Percentiles rank a stretch among this genome's conserved stretches.
These are phyloP conservation scores for Mariannaea elegans DNA, from an alignment of 2,329 filamentous ascomycete species.

Conservation along the genomic window DNA sequence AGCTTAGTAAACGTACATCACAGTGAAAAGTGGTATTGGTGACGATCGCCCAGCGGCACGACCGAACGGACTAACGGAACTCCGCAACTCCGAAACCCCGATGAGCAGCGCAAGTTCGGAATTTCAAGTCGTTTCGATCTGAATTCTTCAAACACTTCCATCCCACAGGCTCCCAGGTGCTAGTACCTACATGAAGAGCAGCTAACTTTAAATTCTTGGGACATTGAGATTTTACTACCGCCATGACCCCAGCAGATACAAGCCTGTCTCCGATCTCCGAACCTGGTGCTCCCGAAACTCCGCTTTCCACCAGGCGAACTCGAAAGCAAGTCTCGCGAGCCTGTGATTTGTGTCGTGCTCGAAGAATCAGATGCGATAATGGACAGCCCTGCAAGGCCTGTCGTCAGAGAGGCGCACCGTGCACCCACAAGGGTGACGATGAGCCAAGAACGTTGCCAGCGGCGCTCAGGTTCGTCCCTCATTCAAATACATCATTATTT, in stretches of 20 bases:
- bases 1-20: too few species aligned
- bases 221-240: background rate
- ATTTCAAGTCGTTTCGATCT: too few species aligned
- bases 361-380: conserved; percentile 51
- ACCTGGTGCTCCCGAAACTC: background rate
- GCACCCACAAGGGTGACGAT: conserved; percentile 43
- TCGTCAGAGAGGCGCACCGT: conserved; percentile 41
- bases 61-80: background rate
- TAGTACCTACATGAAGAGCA: too few species aligned
- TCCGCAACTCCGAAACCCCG: background rate
- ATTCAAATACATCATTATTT: too few species aligned
- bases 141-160: too few species aligned
- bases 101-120: background rate
- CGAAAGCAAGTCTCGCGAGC: conserved; percentile 42
- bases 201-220: too few species aligned
- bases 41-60: background rate
- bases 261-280: background rate
- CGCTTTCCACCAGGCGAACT: background rate
- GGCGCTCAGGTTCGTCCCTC: conserved; percentile 21
- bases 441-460: conserved; percentile 41
- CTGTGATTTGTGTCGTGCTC: conserved; percentile 49
- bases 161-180: too few species aligned
- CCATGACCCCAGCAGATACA: background rate
- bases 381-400: conserved; percentile 49
- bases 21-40: too few species aligned